These are phyloP conservation scores for Pseudogymnoascus sp. DNA, from an alignment of 2,329 filamentous ascomycete genomes.

Conservation along the genomic window DNA sequence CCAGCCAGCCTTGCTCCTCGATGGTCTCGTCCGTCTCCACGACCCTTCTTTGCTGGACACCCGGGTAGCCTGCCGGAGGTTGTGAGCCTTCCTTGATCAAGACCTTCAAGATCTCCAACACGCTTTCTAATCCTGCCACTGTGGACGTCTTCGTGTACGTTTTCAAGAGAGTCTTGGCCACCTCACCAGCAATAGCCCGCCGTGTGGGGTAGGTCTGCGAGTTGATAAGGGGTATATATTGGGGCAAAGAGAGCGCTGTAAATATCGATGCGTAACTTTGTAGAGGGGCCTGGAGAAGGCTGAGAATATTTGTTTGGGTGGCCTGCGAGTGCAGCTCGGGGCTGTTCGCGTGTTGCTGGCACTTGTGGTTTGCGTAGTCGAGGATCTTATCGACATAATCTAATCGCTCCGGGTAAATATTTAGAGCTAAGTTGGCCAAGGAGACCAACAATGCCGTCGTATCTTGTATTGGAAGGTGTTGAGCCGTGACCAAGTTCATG, in stretches of 20 bases:
- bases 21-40: slow-evolving; percentile 94
- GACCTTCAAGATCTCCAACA: slow-evolving; percentile 81
- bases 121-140: slow-evolving; percentile 74
- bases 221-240: slow-evolving; percentile 82
- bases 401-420: slow-evolving; percentile 86
- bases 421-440: slow-evolving; percentile 83
- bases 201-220: slow-evolving; percentile 90
- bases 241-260: slow-evolving; percentile 88
- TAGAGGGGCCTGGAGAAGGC: slow-evolving; percentile 82
- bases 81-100: slow-evolving; percentile 91
- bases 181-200: slow-evolving; percentile 82
- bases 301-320: slow-evolving; percentile 82
- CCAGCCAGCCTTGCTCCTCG: slow-evolving; percentile 96
- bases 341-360: slow-evolving; percentile 83
- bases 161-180: slow-evolving; percentile 73
- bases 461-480: slow-evolving; percentile 87
- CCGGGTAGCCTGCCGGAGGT: slow-evolving; percentile 74
- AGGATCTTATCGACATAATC: slow-evolving; percentile 96
- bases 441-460: slow-evolving; percentile 93
- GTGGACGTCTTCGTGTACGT: slow-evolving; percentile 76
- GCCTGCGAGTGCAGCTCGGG: slow-evolving; percentile 86
- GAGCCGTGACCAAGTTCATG: slow-evolving; percentile 83
- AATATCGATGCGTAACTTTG: slow-evolving; percentile 90
- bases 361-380: slow-evolving; percentile 79
- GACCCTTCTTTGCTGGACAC: slow-evolving; percentile 67